Conservation (phyloP, 2,329 filamentous ascomycete genomes). For the Fusarium sp. region DNA sequence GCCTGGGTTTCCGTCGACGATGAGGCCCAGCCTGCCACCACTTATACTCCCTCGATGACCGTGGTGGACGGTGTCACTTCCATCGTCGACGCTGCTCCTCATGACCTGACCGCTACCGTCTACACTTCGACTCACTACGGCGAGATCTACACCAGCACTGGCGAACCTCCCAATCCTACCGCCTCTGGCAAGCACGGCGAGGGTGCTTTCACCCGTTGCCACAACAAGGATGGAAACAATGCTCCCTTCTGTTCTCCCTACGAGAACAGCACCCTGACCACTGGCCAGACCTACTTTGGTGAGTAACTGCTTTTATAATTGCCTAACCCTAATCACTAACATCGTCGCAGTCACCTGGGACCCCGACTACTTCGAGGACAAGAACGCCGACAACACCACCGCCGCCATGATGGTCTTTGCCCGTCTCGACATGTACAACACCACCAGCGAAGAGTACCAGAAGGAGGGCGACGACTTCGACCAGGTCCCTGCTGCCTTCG, state of each 20-base stretch:
- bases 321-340: background rate
- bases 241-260: constrained; percentile 62
- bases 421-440: constrained; percentile 54
- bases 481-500: constrained; percentile 52
- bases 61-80: constrained; percentile 56
- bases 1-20: constrained; percentile 62
- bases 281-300: constrained; percentile 62
- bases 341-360: constrained; percentile 62
- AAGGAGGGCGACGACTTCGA: constrained; percentile 50
- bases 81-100: constrained; percentile 51
- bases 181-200: constrained; percentile 52
- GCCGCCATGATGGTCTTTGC: constrained; percentile 45
- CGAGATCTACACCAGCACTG: constrained; percentile 52
- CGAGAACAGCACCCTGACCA: constrained; percentile 53
- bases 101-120: constrained; percentile 57
- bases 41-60: constrained; percentile 58
- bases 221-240: constrained; percentile 55
- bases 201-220: constrained; percentile 60
- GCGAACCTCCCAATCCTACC: constrained; percentile 55
- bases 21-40: constrained; percentile 54
- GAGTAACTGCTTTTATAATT: constrained; percentile 23
- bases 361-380: constrained; percentile 55
- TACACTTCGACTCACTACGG: constrained; percentile 50
- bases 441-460: constrained; percentile 48
- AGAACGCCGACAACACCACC: constrained; percentile 49